Evolutionary conservation across 1,284 basidiomycete genomes (phyloP).

Genomic region (Fomitopsis schrenkii): DNA sequence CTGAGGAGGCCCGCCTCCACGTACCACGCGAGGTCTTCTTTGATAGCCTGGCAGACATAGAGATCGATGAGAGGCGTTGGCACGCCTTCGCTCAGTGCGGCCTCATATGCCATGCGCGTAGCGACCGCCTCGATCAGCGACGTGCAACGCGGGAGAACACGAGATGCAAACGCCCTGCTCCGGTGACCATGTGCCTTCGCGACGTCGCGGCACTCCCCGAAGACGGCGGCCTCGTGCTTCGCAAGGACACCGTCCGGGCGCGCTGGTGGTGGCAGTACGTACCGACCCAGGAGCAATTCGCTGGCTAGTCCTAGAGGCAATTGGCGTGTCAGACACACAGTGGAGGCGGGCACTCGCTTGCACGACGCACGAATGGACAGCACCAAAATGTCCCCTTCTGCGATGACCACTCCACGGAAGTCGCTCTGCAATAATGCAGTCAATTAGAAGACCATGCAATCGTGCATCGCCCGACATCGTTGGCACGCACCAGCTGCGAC

Average conservation of each 20-base stretch:
- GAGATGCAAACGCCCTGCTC: background rate
- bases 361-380: slow-evolving; percentile 17
- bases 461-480: too few species aligned
- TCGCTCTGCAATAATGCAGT: slow-evolving; percentile 2
- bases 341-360: background rate
- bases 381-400: slow-evolving; percentile 23
- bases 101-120: slow-evolving; percentile 28
- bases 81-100: slow-evolving; percentile 20
- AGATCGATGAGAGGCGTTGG: slow-evolving; percentile 15
- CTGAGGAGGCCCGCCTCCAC: slow-evolving; percentile 14
- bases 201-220: slow-evolving; percentile 4
- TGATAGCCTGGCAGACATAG: slow-evolving; percentile 18
- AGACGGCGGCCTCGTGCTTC: slow-evolving; percentile 12
- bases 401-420: slow-evolving; percentile 17
- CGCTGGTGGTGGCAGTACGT: slow-evolving; percentile 12
- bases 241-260: slow-evolving; percentile 16
- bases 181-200: background rate
- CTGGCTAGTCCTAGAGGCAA: slow-evolving; percentile 14
- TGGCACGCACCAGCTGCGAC: slow-evolving; percentile 8
- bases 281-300: slow-evolving; percentile 19
- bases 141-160: background rate
- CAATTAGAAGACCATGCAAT: background rate
- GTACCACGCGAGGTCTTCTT: slow-evolving; percentile 24
- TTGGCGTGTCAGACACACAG: background rate
- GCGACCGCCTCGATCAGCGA: slow-evolving; percentile 21